Percentiles rank a stretch among this genome's conserved stretches.
These are phyloP conservation scores for Wilhelminamyces savonicus DNA, from an alignment of 805 yeast genomes.

Conservation along the genomic window DNA sequence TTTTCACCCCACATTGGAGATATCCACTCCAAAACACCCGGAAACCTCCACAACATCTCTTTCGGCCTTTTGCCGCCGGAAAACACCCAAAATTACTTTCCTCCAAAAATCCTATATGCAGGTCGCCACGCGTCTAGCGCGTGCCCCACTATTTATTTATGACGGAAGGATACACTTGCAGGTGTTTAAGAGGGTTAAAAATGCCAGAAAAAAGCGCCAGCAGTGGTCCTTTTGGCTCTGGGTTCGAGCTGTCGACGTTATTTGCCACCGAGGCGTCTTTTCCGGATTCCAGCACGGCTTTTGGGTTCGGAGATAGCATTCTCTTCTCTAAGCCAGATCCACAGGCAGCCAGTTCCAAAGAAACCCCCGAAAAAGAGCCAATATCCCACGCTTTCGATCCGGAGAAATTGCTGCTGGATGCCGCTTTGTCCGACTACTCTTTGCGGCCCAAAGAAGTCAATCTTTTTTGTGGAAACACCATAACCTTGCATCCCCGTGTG, in stretches of 20 bases:
- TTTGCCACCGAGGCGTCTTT: constrained; percentile 3
- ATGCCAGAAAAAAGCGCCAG: neutral
- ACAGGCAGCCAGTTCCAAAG: too few species aligned
- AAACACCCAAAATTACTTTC: too few species aligned
- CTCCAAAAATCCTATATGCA: too few species aligned
- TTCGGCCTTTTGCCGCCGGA: too few species aligned
- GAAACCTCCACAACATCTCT: too few species aligned
- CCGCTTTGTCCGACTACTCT: constrained; percentile 1
- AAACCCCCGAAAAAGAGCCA: neutral
- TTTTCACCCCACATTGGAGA: too few species aligned
- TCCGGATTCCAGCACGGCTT: neutral
- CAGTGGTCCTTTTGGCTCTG: constrained; percentile 3
- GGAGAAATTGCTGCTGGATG: neutral
- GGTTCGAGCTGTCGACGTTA: constrained; percentile 9
- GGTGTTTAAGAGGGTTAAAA: neutral
- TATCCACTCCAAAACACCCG: too few species aligned
- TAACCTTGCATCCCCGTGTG: constrained; percentile 4
- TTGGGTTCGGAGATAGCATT: too few species aligned
- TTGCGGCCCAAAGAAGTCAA: constrained; percentile 4
- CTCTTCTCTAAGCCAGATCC: too few species aligned
- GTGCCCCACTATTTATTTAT: neutral
- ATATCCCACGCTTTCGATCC: neutral
- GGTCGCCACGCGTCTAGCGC: too few species aligned
- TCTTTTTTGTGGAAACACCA: constrained; percentile 4
- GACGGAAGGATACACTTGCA: constrained; percentile 2